These are phyloP conservation scores for Trichophyton simii DNA, from an alignment of 2,329 filamentous ascomycete species.

Conservation along the genomic window DNA sequence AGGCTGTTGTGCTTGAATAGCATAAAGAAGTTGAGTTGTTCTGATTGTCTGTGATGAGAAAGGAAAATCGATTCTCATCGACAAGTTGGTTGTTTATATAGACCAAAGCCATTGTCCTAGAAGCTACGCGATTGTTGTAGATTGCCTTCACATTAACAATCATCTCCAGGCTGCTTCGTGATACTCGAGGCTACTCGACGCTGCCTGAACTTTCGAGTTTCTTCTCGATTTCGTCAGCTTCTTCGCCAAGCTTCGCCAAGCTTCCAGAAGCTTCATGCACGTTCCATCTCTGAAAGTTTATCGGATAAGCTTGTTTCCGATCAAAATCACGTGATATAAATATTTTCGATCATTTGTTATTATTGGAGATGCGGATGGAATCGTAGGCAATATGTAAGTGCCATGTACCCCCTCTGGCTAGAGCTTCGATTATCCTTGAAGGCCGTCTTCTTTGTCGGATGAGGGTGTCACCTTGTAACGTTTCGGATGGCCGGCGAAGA, in stretches of 20 bases:
- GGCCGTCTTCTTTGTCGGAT: not conserved
- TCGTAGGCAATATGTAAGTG: no score
- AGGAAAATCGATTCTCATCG: not conserved
- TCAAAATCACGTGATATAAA: not conserved
- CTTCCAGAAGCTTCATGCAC: not conserved
- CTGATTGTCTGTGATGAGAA: conserved; percentile 6
- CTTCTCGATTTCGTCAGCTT: not conserved
- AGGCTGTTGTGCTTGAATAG: conserved; percentile 5
- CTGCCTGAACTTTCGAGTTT: not conserved
- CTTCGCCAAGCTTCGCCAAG: not conserved
- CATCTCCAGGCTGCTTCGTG: not conserved
- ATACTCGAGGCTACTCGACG: not conserved
- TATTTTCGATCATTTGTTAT: no score
- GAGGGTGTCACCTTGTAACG: conserved; percentile 34
- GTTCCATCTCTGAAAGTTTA: not conserved
- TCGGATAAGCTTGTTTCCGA: not conserved
- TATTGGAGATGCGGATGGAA: no score
- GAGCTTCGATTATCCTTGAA: not conserved
- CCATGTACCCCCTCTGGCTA: no score
- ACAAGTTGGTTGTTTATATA: conserved; percentile 9
- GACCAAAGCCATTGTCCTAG: conserved; percentile 4
- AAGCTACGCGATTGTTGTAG: conserved; percentile 4
- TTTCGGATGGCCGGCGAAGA: conserved; percentile 70
- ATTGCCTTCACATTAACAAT: not conserved
- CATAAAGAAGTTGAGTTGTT: not conserved